Evolutionary conservation across 1,284 basidiomycete genomes (phyloP), one percentile per base, ranked within the genome.

Genomic region (Cutaneotrichosporon curvatum): DNA sequence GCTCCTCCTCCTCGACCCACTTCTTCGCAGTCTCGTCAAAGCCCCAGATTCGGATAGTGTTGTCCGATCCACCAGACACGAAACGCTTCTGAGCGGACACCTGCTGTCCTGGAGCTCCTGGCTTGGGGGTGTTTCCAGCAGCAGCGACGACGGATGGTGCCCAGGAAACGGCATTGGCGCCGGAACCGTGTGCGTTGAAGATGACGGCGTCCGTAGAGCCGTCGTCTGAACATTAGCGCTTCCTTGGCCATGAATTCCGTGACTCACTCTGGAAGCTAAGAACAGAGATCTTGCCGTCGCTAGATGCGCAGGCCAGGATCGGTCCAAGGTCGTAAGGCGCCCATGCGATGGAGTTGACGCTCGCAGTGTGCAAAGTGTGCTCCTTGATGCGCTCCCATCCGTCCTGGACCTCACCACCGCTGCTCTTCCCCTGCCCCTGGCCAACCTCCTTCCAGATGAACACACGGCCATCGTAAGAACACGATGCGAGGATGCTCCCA

Each of bases 161-260:
- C 95, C 94, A 98, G 5, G 91, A 94, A 43, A 98, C 85, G 41
- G 92, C 89, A 65, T 97, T 97, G 73, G 90, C 95, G 37, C 92
- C 92, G 45, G 94, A 92, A 1, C 89, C 87, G 67, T 98, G 94
- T 0, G 87, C 95, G 39, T 87, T 84, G 75, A 97, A 96, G 58
- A 96, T 87, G 59, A 90, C 88, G 1, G 89, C 89, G 50, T 85
- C 87, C 83, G 91, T 95, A 48, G 92, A 90, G 40, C 94, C 92
- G 65, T 97, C 94, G 65, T 94, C 91, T 94, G 61, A 11, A 6
- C 8, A 38, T 36, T n/a, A 44, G 43, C 28, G n/a, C 5, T 9
- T 12, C 11, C 14, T 7, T 8, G 5, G 28, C 15, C 21, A 12
- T 37, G 4, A n/a, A 11, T 12, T 8, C 12, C 7, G 19, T 11